Evolutionary conservation across 371 early-diverging fungal genomes (phyloP).

Genomic region (Choanephora cucurbitarum): DNA sequence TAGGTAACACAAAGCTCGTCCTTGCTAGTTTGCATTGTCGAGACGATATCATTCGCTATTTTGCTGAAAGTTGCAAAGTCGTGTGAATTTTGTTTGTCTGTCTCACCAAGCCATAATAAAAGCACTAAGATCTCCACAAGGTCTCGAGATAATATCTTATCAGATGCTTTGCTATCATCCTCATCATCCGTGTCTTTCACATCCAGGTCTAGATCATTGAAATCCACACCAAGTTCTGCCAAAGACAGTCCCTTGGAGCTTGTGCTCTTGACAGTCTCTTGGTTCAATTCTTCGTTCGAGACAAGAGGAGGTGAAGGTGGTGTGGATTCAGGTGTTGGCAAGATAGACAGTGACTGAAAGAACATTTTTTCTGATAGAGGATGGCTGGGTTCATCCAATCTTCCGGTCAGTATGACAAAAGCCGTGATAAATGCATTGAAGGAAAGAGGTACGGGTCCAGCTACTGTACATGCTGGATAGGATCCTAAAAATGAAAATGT

Average conservation of each 20-base stretch:
- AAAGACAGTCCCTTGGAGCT: slow-evolving; percentile 29
- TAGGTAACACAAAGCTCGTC: slow-evolving; percentile 24
- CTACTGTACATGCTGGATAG: slow-evolving; percentile 28
- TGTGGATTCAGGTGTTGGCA: slow-evolving; percentile 12
- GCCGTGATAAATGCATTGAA: slow-evolving; percentile 46
- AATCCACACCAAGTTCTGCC: slow-evolving; percentile 44
- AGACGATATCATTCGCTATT: slow-evolving; percentile 10
- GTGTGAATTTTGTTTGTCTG: slow-evolving; percentile 8
- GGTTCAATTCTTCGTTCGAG: slow-evolving; percentile 1
- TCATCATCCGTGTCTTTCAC: slow-evolving; percentile 1
- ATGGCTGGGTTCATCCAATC: slow-evolving; percentile 27
- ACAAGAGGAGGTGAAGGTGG: background rate
- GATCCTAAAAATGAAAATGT: slow-evolving; percentile 50
- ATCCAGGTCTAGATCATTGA: slow-evolving; percentile 38
- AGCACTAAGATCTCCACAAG: slow-evolving; percentile 33
- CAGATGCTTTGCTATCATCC: slow-evolving; percentile 10
- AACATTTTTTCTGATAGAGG: slow-evolving; percentile 35
- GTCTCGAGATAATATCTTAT: slow-evolving; percentile 32
- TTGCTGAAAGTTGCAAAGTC: slow-evolving; percentile 4
- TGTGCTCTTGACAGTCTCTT: slow-evolving; percentile 6
- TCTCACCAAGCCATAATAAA: slow-evolving; percentile 44
- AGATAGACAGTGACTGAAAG: slow-evolving; percentile 46
- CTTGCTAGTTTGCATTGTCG: slow-evolving; percentile 11
- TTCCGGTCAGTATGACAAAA: slow-evolving; percentile 37
- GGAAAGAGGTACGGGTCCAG: slow-evolving; percentile 22